phyloP scores from a whole-genome alignment of 1,284 basidiomycete species.

The Waitea zeae region DNA sequence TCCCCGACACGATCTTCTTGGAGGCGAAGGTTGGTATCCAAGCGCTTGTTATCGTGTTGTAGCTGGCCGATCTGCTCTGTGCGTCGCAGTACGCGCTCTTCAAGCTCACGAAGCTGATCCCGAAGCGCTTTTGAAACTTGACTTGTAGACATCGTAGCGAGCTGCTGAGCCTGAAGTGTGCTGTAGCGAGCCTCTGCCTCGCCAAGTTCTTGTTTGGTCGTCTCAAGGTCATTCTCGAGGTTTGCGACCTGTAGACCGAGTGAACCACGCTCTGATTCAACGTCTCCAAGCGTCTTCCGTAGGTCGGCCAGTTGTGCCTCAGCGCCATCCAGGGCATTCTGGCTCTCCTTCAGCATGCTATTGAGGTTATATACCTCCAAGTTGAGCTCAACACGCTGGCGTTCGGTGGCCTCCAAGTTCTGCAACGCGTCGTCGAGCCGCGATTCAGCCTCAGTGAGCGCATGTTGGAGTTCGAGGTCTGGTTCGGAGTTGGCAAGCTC shows the following conservation, averaged over 20 bases:
- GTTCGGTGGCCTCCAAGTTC: neutral
- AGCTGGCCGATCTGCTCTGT: conserved; percentile 57
- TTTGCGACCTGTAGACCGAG: conserved; percentile 42
- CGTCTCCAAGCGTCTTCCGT: conserved; percentile 24
- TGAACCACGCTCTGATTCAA: conserved; percentile 45
- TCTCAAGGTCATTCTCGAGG: conserved; percentile 35
- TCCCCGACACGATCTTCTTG: conserved; percentile 57
- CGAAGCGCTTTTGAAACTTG: conserved; percentile 36
- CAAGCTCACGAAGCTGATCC: conserved; percentile 45
- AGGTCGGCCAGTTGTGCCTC: conserved; percentile 18
- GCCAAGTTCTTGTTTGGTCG: conserved; percentile 30
- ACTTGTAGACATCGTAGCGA: conserved; percentile 37
- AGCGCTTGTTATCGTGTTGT: conserved; percentile 53
- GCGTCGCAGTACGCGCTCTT: conserved; percentile 36
- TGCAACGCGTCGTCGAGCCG: neutral
- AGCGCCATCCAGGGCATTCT: neutral
- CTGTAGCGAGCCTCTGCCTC: conserved; percentile 40
- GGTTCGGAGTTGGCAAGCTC: neutral
- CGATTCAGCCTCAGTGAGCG: neutral
- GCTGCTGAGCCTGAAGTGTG: conserved; percentile 40
- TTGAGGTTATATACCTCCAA: neutral
- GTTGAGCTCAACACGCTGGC: neutral
- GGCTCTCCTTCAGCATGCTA: neutral
- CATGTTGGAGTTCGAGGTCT: too few species aligned
- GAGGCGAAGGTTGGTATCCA: conserved; percentile 52